Evolutionary conservation across 2,329 filamentous ascomycete species (phyloP).

Genomic region (Aspergillus clavatus): DNA sequence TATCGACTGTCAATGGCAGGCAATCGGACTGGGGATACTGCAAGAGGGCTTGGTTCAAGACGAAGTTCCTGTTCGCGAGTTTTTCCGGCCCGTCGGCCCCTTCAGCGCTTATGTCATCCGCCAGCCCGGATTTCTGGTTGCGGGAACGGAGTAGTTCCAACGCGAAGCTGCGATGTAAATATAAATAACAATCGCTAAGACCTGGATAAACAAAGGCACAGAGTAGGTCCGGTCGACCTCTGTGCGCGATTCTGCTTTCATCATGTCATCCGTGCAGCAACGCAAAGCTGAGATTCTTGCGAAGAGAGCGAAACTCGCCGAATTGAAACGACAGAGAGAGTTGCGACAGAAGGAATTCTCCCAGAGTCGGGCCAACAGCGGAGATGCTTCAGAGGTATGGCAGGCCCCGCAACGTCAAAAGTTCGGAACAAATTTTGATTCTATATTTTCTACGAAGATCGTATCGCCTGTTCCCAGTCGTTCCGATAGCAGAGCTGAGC

Average conservation of each 20-base stretch:
- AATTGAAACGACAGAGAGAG: conserved; percentile 89
- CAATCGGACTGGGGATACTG: conserved; percentile 22
- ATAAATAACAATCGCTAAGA: conserved; percentile 11
- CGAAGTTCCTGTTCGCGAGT: conserved; percentile 41
- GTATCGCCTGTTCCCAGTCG: conserved; percentile 66
- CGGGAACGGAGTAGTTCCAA: conserved; percentile 8
- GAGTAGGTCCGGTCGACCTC: conserved; percentile 7
- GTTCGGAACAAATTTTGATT: conserved; percentile 10
- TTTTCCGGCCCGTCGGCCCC: conserved; percentile 36
- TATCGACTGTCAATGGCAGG: conserved; percentile 38
- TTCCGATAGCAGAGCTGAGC: conserved; percentile 60
- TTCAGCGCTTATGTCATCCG: conserved; percentile 38
- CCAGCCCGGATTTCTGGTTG: conserved; percentile 13
- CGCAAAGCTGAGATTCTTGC: conserved; percentile 93
- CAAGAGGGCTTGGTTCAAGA: conserved; percentile 23
- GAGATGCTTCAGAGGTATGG: conserved; percentile 65
- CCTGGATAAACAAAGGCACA: background rate
- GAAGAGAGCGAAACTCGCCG: conserved; percentile 94
- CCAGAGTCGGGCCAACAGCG: conserved; percentile 63
- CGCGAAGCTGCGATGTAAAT: conserved; percentile 18
- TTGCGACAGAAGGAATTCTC: conserved; percentile 72
- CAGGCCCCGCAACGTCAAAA: background rate
- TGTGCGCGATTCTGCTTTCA: conserved; percentile 10
- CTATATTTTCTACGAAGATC: conserved; percentile 44
- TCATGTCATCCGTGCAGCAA: conserved; percentile 52